Conservation (phyloP, 345 rosid genomes). For the Excoecaria agallocha region DNA sequence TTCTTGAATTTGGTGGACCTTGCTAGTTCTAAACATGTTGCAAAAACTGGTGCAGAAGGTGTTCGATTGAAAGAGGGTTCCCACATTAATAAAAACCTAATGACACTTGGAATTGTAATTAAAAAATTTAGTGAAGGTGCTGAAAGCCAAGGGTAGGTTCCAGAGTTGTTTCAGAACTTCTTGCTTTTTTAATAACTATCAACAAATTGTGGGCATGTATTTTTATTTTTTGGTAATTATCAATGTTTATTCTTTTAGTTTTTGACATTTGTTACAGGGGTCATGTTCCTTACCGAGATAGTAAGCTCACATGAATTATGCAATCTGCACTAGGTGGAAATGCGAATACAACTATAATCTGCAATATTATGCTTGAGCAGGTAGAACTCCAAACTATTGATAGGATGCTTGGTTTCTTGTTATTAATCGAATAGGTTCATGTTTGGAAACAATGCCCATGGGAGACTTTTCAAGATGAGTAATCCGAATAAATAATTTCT, state of each 20-base stretch:
- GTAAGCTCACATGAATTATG: constrained; percentile 93
- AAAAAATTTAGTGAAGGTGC: constrained; percentile 92
- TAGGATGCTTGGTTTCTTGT: too few species aligned
- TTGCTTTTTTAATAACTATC: neutral
- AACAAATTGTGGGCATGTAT: neutral
- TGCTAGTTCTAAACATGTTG: constrained; percentile 98
- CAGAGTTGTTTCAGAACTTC: constrained; percentile 5
- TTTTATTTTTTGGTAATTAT: neutral
- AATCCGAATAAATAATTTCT: neutral
- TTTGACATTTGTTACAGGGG: constrained; percentile 48
- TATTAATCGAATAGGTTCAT: neutral
- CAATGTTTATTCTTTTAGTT: neutral
- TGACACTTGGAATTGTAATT: constrained; percentile 91
- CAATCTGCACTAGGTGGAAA: constrained; percentile 85
- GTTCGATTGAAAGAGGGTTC: constrained; percentile 94
- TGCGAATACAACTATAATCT: too few species aligned
- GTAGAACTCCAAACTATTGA: too few species aligned
- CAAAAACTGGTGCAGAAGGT: constrained; percentile 99
- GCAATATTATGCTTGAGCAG: too few species aligned
- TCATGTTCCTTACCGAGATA: constrained; percentile 96
- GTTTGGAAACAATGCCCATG: neutral
- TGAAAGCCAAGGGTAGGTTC: constrained; percentile 80
- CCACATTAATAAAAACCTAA: constrained; percentile 86
- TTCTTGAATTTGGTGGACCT: constrained; percentile 90
- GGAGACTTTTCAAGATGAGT: neutral